phyloP scores from a whole-genome alignment of 768 basidiomycete species.

The Trametopsis cervina region DNA sequence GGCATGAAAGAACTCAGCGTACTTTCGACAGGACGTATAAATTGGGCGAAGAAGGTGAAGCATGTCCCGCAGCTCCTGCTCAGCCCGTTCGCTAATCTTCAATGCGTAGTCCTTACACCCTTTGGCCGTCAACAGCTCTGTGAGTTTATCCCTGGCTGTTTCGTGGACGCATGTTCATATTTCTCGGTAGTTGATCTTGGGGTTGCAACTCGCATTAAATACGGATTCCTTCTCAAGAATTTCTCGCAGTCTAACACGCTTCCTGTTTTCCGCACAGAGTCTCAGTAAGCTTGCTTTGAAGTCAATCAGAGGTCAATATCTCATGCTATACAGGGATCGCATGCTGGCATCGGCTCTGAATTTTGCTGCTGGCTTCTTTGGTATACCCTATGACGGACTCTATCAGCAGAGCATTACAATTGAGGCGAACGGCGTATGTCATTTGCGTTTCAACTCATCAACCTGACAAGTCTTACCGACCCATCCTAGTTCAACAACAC shows the following conservation, averaged over 20 bases:
- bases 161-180: neutral
- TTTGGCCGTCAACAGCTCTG: slow-evolving; percentile 86
- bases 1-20: neutral
- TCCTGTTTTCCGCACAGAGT: slow-evolving; percentile 48
- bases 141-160: slow-evolving; percentile 27
- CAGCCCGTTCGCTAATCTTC: neutral
- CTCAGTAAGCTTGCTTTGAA: slow-evolving; percentile 27
- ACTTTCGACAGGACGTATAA: slow-evolving; percentile 70
- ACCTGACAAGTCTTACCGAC: neutral
- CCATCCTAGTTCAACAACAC: slow-evolving; percentile 49
- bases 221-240: slow-evolving; percentile 35
- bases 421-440: slow-evolving; percentile 28
- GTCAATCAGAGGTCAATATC: neutral
- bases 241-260: slow-evolving; percentile 31
- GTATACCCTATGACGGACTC: slow-evolving; percentile 36
- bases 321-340: slow-evolving; percentile 27
- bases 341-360: slow-evolving; percentile 48
- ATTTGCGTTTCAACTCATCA: neutral
- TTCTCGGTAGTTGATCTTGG: slow-evolving; percentile 31
- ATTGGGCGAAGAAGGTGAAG: slow-evolving; percentile 75
- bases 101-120: slow-evolving; percentile 65
- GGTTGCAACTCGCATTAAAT: slow-evolving; percentile 36
- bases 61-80: neutral
- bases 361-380: slow-evolving; percentile 48
- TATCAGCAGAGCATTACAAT: slow-evolving; percentile 39